Base-by-base conservation (phyloP, 164 flowering plant species). In the Liriodendron chinense region DNA sequence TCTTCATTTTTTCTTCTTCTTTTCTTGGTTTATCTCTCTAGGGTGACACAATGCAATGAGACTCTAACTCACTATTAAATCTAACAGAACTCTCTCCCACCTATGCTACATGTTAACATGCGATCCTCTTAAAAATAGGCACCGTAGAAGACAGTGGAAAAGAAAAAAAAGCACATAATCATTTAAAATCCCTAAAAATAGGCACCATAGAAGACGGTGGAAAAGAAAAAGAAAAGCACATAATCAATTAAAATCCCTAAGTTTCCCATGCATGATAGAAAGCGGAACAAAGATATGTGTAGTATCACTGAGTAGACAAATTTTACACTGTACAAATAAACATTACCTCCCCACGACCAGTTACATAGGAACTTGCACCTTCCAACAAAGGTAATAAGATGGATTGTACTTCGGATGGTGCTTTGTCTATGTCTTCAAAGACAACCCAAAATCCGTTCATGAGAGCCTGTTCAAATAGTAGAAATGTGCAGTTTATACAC, bases 401-500 rank as follows among this genome's bases (percentile, higher is more conserved):
- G 59, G 94, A 84, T 16, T 85, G 95, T 67, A 96, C 89, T 80
- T 96, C 99, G 57, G 93, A 74, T 28, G 99, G 91, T 50, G 99
- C 97, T 85, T 90, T 90, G 86, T 96, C 97, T 47, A 96, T 86
- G 75, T 92, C 93, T 86, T 96, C 99, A 78, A 94, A 87, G 9
- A 96, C 95, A 50, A 94, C 91, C 99, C 98, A 94, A 56, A 87
- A 72, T 53, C 99, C 99, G 82, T 84, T 86, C 77, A 72, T 57
- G 81, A 91, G 85, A 81, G 98, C 97, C 99, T 94, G 71, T 23
- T 72, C 34, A 18, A 28, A 16, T 23, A 3, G 69, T 28, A 24
- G n/a, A 67, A 3, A 25, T 67, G 20, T 14, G 49, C 10, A 34
- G 69, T 43, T 67, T 28, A 67, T 25, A 67, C 28, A n/a, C 18